Conservation (phyloP, 805 yeast species). For the Saturnispora diversa region DNA sequence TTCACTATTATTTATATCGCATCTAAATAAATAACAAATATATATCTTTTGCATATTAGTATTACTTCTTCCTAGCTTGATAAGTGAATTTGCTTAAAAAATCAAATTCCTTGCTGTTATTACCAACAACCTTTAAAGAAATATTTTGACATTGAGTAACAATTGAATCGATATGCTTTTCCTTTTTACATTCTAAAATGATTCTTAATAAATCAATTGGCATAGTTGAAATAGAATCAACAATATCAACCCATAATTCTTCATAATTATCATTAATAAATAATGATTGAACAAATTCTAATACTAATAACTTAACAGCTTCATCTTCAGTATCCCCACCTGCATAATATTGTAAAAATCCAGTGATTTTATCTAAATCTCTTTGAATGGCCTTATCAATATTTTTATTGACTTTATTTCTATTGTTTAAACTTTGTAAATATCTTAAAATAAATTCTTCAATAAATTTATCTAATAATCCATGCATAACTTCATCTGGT, state of each 20-base stretch:
- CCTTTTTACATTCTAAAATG: slow-evolving; percentile 42
- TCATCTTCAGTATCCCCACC: slow-evolving; percentile 32
- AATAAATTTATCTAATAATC: slow-evolving; percentile 28
- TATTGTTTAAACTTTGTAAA: slow-evolving; percentile 22
- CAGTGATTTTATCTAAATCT: slow-evolving; percentile 52
- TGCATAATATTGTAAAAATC: slow-evolving; percentile 33
- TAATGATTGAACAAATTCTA: slow-evolving; percentile 34
- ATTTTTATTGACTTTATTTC: slow-evolving; percentile 24
- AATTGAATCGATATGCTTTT: slow-evolving; percentile 6
- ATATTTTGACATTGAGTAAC: slow-evolving; percentile 4
- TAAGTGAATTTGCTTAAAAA: slow-evolving; percentile 6
- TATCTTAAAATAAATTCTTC: slow-evolving; percentile 34
- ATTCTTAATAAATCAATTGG: slow-evolving; percentile 63
- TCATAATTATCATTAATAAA: slow-evolving; percentile 36
- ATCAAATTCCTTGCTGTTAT: slow-evolving; percentile 5
- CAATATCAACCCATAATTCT: slow-evolving; percentile 10
- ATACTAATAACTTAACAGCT: slow-evolving; percentile 35
- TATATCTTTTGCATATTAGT: too few species aligned
- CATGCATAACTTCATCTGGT: slow-evolving; percentile 22
- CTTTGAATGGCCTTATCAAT: slow-evolving; percentile 44
- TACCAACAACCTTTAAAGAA: not conserved
- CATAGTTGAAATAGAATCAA: slow-evolving; percentile 7
- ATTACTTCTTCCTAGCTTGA: not conserved
- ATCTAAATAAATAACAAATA: too few species aligned
- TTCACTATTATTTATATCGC: slow-evolving; percentile 2